These are phyloP conservation scores for Phaeosphaeriaceae sp. DNA, from an alignment of 2,329 filamentous ascomycete species.

Conservation along the genomic window DNA sequence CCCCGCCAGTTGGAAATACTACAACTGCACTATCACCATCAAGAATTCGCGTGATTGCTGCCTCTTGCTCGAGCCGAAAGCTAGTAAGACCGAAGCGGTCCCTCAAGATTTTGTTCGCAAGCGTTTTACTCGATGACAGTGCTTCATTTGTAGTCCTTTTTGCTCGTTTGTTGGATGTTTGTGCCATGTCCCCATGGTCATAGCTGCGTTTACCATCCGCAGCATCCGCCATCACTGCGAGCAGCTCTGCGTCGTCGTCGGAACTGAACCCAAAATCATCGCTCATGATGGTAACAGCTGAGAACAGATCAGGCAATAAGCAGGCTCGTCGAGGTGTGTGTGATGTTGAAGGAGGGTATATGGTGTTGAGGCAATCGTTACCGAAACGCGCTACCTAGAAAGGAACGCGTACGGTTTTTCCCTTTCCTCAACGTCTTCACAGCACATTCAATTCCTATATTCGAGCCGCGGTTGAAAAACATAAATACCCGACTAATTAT, in stretches of 20 bases:
- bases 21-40: slow-evolving; percentile 53
- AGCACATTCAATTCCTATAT: too few species aligned
- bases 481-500: too few species aligned
- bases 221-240: slow-evolving; percentile 3
- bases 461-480: too few species aligned
- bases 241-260: slow-evolving; percentile 12
- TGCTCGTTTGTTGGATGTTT: slow-evolving; percentile 2
- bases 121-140: slow-evolving; percentile 26
- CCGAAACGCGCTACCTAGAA: too few species aligned
- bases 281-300: slow-evolving; percentile 12
- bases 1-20: slow-evolving; percentile 86
- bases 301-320: neutral
- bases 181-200: neutral
- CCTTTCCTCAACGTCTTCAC: too few species aligned
- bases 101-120: slow-evolving; percentile 45
- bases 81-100: slow-evolving; percentile 50
- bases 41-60: slow-evolving; percentile 52
- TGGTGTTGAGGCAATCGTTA: too few species aligned
- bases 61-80: slow-evolving; percentile 56
- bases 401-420: too few species aligned
- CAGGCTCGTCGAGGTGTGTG: too few species aligned
- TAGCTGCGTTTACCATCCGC: slow-evolving; percentile 12
- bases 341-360: too few species aligned
- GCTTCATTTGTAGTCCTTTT: neutral
- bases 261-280: slow-evolving; percentile 17